Conservation (phyloP, 202 grass and related monocot genomes). For the Brachypodium distachyon region DNA sequence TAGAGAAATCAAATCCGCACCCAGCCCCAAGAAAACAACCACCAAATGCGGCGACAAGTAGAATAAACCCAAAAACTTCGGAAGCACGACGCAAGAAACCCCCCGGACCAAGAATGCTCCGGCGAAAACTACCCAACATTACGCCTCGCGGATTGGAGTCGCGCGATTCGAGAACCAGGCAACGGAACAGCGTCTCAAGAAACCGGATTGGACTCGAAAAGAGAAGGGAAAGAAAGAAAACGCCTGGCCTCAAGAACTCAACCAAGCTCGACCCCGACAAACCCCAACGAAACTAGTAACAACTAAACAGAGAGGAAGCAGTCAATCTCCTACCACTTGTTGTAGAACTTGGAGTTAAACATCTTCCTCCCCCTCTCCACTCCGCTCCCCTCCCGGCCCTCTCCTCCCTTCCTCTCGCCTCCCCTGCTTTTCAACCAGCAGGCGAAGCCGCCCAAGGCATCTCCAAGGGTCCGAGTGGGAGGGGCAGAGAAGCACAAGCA, state of each 20-base stretch:
- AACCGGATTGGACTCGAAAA: neutral
- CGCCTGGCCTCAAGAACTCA: neutral
- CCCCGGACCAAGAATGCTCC: neutral
- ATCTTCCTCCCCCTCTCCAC: constrained; percentile 27
- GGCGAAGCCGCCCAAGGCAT: constrained; percentile 13
- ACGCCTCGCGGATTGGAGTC: neutral
- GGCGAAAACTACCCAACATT: neutral
- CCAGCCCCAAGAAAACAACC: neutral
- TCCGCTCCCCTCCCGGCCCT: neutral
- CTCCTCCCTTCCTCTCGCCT: neutral
- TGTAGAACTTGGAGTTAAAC: constrained; percentile 87
- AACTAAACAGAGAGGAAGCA: neutral
- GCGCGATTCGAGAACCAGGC: neutral
- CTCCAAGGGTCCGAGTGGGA: too few relatives aligned
- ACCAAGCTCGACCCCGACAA: neutral
- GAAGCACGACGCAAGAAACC: neutral
- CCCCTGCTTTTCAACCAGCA: neutral
- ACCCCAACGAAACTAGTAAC: neutral
- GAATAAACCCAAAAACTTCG: neutral
- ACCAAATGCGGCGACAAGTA: neutral
- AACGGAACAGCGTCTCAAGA: neutral
- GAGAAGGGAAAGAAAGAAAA: too few relatives aligned
- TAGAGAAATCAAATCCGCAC: neutral
- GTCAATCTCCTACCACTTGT: constrained; percentile 43
- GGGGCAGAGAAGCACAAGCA: neutral